These are phyloP conservation scores for Prosopis cineraria DNA, from an alignment of 306 rosid species.

Conservation along the genomic window DNA sequence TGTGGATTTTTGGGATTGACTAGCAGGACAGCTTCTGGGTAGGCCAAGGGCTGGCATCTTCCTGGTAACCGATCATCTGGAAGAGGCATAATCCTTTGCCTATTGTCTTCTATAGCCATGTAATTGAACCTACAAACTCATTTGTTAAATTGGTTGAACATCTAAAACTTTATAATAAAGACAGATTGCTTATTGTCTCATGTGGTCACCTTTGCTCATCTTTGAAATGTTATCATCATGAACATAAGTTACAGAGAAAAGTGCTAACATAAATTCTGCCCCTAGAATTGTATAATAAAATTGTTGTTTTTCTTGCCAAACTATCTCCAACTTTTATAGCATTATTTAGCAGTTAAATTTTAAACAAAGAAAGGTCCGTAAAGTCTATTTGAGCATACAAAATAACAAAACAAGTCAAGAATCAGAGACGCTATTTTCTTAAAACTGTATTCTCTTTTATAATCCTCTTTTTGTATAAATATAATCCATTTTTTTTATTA, in stretches of 20 bases:
- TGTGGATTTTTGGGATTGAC: conserved; percentile 66
- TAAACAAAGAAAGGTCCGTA: not conserved
- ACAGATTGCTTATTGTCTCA: conserved; percentile 40
- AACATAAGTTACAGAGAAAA: conserved; percentile 18
- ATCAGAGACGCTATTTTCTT: not conserved
- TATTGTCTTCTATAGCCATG: conserved; percentile 88
- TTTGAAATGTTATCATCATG: conserved; percentile 20
- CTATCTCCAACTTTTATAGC: not conserved
- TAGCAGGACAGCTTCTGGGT: conserved; percentile 76
- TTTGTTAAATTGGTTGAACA: conserved; percentile 42
- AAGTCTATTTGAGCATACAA: conserved; percentile 20
- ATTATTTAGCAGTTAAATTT: not conserved
- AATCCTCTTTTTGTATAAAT: not conserved
- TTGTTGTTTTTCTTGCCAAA: conserved; percentile 20
- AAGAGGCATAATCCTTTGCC: conserved; percentile 77
- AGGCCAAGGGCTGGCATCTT: conserved; percentile 64
- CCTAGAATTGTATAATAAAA: conserved; percentile 15
- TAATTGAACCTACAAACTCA: conserved; percentile 71
- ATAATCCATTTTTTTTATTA: not conserved
- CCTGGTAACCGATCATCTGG: conserved; percentile 79
- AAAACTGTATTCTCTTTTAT: not conserved
- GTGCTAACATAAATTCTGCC: conserved; percentile 4
- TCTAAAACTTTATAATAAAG: conserved; percentile 5
- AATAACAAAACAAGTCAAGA: not conserved
- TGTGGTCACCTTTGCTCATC: conserved; percentile 47